Evolutionary conservation across 345 rosid genomes (phyloP).

Genomic region (Bruguiera parviflora): DNA sequence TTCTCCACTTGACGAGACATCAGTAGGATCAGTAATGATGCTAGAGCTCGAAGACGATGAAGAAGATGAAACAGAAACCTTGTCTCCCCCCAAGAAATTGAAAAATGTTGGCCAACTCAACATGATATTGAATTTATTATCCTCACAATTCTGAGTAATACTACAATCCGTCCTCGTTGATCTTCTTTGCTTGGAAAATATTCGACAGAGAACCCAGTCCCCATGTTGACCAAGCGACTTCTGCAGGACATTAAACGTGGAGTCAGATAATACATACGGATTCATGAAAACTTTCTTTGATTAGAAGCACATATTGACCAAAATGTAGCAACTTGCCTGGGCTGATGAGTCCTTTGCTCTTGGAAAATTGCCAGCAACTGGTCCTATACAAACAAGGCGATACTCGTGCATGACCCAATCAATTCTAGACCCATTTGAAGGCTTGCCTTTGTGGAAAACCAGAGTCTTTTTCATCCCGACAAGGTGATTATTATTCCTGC

Average conservation of each 20-base stretch:
- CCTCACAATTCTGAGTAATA: not conserved
- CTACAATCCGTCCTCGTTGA: not conserved
- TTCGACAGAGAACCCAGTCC: slow-evolving; percentile 51
- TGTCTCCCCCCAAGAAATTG: slow-evolving; percentile 20
- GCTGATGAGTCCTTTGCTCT: slow-evolving; percentile 5
- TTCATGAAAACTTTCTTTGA: too few relatives aligned
- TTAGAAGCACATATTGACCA: too few relatives aligned
- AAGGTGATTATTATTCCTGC: slow-evolving; percentile 27
- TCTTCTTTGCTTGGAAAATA: slow-evolving; percentile 42
- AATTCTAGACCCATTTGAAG: slow-evolving; percentile 61
- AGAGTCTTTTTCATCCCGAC: slow-evolving; percentile 78
- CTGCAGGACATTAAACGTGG: not conserved
- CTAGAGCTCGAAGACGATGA: slow-evolving; percentile 29
- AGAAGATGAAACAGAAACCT: slow-evolving; percentile 4
- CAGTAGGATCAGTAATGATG: slow-evolving; percentile 5
- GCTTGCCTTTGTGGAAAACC: slow-evolving; percentile 65
- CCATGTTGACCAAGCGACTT: slow-evolving; percentile 18
- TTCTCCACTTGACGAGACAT: slow-evolving; percentile 34
- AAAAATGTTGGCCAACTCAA: not conserved
- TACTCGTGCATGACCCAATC: slow-evolving; percentile 94
- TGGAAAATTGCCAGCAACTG: not conserved
- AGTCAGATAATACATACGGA: not conserved
- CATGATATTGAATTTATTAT: not conserved
- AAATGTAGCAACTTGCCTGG: slow-evolving; percentile 28
- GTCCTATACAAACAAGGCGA: slow-evolving; percentile 36